These are phyloP conservation scores for Psilocybe tampanensis DNA, from an alignment of 768 basidiomycete species.

Conservation along the genomic window DNA sequence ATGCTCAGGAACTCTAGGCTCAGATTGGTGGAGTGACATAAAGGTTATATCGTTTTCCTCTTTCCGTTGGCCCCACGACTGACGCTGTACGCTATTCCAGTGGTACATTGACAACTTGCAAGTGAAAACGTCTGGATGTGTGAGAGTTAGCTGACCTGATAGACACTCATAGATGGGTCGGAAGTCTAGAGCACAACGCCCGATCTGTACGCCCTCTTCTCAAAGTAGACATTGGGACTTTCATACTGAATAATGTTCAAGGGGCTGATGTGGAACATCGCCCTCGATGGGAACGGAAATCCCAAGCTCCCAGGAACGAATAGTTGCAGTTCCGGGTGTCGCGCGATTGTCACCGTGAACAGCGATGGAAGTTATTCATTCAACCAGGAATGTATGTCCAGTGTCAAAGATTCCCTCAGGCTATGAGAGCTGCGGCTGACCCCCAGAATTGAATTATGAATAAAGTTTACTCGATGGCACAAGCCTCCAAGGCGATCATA, in stretches of 20 bases:
- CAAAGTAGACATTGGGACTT: too few species aligned
- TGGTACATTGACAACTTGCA: slow-evolving; percentile 71
- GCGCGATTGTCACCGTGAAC: slow-evolving; percentile 68
- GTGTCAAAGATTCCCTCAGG: too few species aligned
- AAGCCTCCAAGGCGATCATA: slow-evolving; percentile 72
- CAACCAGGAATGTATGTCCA: slow-evolving; percentile 75
- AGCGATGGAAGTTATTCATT: slow-evolving; percentile 60
- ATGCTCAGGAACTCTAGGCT: slow-evolving; percentile 65
- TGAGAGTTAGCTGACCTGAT: not conserved
- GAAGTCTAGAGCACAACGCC: slow-evolving; percentile 29
- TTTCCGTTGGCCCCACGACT: not conserved
- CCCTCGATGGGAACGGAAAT: slow-evolving; percentile 61
- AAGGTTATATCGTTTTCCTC: slow-evolving; percentile 45
- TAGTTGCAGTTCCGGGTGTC: slow-evolving; percentile 67
- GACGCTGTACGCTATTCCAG: slow-evolving; percentile 28
- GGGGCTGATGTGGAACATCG: slow-evolving; percentile 78
- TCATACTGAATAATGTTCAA: slow-evolving; percentile 30
- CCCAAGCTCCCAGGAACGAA: slow-evolving; percentile 66
- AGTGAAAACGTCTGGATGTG: not conserved
- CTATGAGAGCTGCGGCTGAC: too few species aligned
- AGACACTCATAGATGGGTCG: slow-evolving; percentile 27
- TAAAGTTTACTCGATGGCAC: slow-evolving; percentile 71
- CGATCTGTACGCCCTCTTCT: slow-evolving; percentile 41
- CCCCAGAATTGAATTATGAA: not conserved
- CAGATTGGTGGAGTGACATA: slow-evolving; percentile 81